Percentiles rank a stretch among this genome's conserved stretches.
These are phyloP conservation scores for Carex sylvatica DNA, from an alignment of 202 grass and related monocot genomes.

Conservation along the genomic window DNA sequence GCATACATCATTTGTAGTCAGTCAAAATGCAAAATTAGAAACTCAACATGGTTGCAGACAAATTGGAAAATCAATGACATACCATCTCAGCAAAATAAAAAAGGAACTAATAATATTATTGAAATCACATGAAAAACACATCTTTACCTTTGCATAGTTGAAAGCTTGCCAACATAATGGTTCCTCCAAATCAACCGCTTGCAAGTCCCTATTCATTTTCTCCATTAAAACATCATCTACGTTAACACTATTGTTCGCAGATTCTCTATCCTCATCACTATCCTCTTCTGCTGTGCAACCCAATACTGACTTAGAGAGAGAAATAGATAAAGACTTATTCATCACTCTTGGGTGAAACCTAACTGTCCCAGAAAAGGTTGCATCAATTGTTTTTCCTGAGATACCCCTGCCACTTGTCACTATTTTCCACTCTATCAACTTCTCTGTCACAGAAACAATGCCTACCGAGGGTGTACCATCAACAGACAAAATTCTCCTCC, in stretches of 20 bases:
- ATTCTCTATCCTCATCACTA: conserved; percentile 75
- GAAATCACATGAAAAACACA: conserved; percentile 13
- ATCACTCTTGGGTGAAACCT: conserved; percentile 61
- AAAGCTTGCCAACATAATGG: conserved; percentile 97
- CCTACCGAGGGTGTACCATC: conserved; percentile 89
- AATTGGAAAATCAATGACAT: conserved; percentile 18
- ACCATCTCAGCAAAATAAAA: not conserved
- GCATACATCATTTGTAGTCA: conserved; percentile 22
- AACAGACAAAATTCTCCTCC: conserved; percentile 76
- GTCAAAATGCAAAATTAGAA: conserved; percentile 10
- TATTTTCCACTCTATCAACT: conserved; percentile 95
- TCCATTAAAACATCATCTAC: conserved; percentile 84
- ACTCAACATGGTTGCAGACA: conserved; percentile 25
- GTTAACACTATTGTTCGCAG: conserved; percentile 49
- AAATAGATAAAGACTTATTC: conserved; percentile 22
- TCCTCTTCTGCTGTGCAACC: conserved; percentile 47
- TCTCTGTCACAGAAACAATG: conserved; percentile 79
- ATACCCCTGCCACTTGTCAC: conserved; percentile 67
- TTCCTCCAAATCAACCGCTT: conserved; percentile 84
- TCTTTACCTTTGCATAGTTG: conserved; percentile 85
- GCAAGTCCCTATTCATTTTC: conserved; percentile 89
- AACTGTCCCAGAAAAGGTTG: conserved; percentile 81
- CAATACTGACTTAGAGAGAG: conserved; percentile 45
- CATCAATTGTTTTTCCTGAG: conserved; percentile 78
- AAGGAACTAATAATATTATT: not conserved